A percentile compares a stretch with the other conserved stretches of the same genome.
These are phyloP conservation scores for Ceratocystis diversiconidia DNA, from an alignment of 2,329 filamentous ascomycete genomes.

Conservation along the genomic window DNA sequence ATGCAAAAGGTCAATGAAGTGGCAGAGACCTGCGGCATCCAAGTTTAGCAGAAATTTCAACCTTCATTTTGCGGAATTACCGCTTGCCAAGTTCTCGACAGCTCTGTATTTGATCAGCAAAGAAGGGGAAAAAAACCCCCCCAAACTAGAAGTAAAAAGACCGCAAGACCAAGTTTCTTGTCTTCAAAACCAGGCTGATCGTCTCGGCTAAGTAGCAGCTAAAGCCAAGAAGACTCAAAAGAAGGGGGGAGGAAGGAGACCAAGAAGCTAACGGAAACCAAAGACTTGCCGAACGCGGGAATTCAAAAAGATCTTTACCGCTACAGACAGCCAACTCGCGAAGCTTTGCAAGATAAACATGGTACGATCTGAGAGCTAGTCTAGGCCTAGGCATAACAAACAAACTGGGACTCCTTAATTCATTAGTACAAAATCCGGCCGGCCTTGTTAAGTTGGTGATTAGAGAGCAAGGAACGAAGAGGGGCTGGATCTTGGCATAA, in stretches of 20 bases:
- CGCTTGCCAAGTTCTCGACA: not conserved
- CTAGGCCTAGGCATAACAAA: too few relatives aligned
- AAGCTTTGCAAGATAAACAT: too few relatives aligned
- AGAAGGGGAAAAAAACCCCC: not conserved
- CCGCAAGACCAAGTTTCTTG: not conserved
- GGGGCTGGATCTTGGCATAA: conserved; percentile 1
- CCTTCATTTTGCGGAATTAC: not conserved
- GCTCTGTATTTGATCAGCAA: not conserved
- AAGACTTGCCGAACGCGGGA: conserved; percentile 1
- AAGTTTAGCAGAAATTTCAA: conserved; percentile 1
- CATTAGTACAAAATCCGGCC: not conserved
- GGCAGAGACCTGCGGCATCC: not conserved
- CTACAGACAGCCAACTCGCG: too few relatives aligned
- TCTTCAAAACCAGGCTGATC: not conserved
- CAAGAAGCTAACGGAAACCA: not conserved
- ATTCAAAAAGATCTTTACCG: not conserved
- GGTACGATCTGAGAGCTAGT: too few relatives aligned
- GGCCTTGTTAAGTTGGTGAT: not conserved
- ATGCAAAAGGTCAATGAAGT: not conserved
- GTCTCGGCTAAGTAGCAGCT: not conserved
- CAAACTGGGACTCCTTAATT: too few relatives aligned
- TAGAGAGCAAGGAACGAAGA: not conserved
- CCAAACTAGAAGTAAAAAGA: not conserved
- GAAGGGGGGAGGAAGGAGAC: not conserved
- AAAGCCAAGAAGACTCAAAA: not conserved